Base-by-base conservation (phyloP, 768 basidiomycete species). In the Mycena latifolia region DNA sequence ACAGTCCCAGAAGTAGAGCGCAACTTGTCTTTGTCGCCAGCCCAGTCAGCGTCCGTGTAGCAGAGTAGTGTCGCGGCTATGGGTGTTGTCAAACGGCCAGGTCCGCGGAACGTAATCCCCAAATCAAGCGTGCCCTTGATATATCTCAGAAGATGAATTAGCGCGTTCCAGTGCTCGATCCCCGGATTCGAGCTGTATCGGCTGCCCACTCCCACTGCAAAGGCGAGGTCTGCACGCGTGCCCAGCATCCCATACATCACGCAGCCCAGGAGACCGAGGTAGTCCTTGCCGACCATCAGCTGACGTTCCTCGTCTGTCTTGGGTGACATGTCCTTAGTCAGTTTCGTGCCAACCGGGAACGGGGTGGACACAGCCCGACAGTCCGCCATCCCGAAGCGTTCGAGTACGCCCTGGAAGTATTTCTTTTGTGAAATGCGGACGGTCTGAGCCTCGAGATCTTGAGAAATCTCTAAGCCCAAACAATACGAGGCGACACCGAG, bases 211-310 rank as follows among this genome's bases (percentile, higher is more conserved):
- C 51, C 51, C 3, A 52, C 51, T 33, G 53, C 53, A 8, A 54
- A 54, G 15, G 24, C 35, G 6, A 54, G 5, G 35, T 54, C 53
- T 22, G 8, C 22, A 35, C 53, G 53, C 8, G 53, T 54, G 3
- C 53, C 53, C 9, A 54, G 33, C 53, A 54, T 54, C 24, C 53
- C 53, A 15, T 54, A 54, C 53, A 54, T 54, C 9, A 54, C 35
- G 11, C 22, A 39, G 9, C 53, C 53, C 4, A 54, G 24, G 2
- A 39, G 14, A 2, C 53, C 53, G n/a, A 54, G 53, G 22, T 54
- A 54, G 22, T 54, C 53, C 24, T 54, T 54, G 2, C 53, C 53
- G 33, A 18, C 53, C 53, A 54, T 54, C 12, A 54, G 33, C n/a
- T 54, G 28, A 7, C 12, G 53, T 6, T 54, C 53, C 17, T 54